Evolutionary conservation across 1,284 basidiomycete genomes (phyloP).

Genomic region (Malassezia caprae): DNA sequence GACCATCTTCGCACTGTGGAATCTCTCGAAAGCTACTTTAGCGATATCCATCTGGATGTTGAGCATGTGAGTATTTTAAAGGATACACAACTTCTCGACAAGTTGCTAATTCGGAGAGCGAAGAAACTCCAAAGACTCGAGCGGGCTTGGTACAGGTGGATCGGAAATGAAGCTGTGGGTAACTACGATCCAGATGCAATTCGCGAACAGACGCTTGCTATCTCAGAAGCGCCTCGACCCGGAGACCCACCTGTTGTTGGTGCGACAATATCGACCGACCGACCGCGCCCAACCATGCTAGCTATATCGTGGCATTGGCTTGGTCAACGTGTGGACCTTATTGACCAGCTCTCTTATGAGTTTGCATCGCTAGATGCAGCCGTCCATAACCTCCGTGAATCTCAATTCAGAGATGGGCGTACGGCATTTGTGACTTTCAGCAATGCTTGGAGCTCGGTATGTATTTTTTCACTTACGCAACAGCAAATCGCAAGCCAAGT

Average conservation of each 20-base stretch:
- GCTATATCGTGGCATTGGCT: conserved; percentile 22
- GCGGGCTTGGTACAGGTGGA: conserved; percentile 69
- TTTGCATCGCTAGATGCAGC: conserved; percentile 32
- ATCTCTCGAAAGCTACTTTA: conserved; percentile 83
- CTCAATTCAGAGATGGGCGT: conserved; percentile 53
- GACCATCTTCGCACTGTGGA: conserved; percentile 70
- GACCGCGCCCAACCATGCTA: conserved; percentile 24
- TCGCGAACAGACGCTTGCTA: conserved; percentile 15
- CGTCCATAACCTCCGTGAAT: conserved; percentile 21
- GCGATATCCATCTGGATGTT: conserved; percentile 56
- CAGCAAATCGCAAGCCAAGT: conserved; percentile 76
- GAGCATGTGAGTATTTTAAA: conserved; percentile 82
- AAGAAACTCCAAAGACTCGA: conserved; percentile 68
- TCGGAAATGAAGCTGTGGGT: conserved; percentile 76
- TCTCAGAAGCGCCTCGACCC: conserved; percentile 1
- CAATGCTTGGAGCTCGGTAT: conserved; percentile 68
- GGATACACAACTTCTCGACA: conserved; percentile 65
- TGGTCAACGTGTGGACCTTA: conserved; percentile 31
- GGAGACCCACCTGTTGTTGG: conserved; percentile 6
- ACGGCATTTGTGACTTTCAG: conserved; percentile 95
- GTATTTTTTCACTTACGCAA: background rate
- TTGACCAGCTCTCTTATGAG: conserved; percentile 32
- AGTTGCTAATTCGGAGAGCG: conserved; percentile 66
- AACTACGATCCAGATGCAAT: conserved; percentile 57
- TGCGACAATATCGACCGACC: conserved; percentile 13